Conservation (phyloP, 2,329 filamentous ascomycete genomes). For the Macrophomina tecta region DNA sequence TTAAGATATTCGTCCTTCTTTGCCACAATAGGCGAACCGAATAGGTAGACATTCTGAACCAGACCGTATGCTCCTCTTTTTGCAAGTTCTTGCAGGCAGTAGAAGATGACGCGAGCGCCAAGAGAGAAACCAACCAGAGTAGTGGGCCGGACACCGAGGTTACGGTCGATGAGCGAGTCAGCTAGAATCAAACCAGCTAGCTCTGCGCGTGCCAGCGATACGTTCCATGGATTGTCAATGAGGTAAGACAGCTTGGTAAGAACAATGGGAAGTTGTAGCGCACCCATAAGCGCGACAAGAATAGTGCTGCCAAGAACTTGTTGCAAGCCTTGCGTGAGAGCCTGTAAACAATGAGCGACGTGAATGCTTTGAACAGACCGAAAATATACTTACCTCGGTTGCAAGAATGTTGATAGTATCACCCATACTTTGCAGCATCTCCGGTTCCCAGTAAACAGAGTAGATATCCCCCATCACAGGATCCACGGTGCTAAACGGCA, state of each 20-base stretch:
- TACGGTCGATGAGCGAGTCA: conserved; percentile 90
- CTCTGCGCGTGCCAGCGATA: conserved; percentile 90
- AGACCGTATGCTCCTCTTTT: conserved; percentile 83
- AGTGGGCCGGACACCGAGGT: conserved; percentile 86
- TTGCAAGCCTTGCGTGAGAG: conserved; percentile 93
- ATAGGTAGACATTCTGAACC: conserved; percentile 93
- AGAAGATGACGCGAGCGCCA: conserved; percentile 89
- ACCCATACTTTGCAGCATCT: conserved; percentile 97
- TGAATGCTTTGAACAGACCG: conserved; percentile 36
- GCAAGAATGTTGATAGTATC: conserved; percentile 98
- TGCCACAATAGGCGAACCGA: conserved; percentile 88
- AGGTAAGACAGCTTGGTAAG: conserved; percentile 93
- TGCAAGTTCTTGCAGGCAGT: conserved; percentile 85
- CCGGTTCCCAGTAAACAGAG: conserved; percentile 95
- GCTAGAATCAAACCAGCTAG: conserved; percentile 89
- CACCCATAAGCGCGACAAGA: conserved; percentile 86
- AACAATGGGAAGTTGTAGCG: conserved; percentile 88
- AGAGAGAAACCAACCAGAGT: conserved; percentile 95
- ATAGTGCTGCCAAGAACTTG: conserved; percentile 93
- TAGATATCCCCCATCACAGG: conserved; percentile 98
- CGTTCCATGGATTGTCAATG: conserved; percentile 97
- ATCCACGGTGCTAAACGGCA: conserved; percentile 95
- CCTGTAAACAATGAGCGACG: conserved; percentile 57
- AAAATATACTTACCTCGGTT: conserved; percentile 74
- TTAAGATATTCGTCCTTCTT: conserved; percentile 88